phyloP scores from a whole-genome alignment of 1,284 basidiomycete genomes.

The Wallemia mellicola region DNA sequence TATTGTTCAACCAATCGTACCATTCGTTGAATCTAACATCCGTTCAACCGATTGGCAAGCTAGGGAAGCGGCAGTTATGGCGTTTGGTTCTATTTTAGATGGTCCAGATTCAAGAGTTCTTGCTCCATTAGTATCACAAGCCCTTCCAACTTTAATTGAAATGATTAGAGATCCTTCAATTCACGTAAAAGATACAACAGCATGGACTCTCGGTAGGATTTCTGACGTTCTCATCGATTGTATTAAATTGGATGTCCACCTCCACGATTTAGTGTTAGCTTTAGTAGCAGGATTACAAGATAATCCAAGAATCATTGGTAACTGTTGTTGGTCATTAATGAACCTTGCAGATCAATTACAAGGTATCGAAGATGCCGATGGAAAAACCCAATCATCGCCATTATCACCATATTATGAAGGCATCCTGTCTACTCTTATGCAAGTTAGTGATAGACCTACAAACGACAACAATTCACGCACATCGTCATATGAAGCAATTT shows the following conservation, averaged over 20 bases:
- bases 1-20: conserved; percentile 75
- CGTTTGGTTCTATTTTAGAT: conserved; percentile 89
- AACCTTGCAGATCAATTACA: conserved; percentile 66
- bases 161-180: conserved; percentile 72
- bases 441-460: conserved; percentile 34
- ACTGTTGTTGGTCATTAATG: conserved; percentile 91
- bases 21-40: conserved; percentile 93
- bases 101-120: conserved; percentile 68
- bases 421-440: conserved; percentile 47
- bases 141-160: conserved; percentile 69
- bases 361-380: conserved; percentile 21
- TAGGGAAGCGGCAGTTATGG: conserved; percentile 91
- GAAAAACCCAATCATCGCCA: conserved; percentile 24
- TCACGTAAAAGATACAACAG: conserved; percentile 85
- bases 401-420: conserved; percentile 73
- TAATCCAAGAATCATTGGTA: conserved; percentile 43
- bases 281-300: conserved; percentile 56
- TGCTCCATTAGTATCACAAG: conserved; percentile 73
- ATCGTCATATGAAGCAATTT: conserved; percentile 84
- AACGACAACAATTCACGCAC: conserved; percentile 86
- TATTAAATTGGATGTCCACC: conserved; percentile 68
- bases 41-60: conserved; percentile 66
- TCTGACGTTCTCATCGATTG: conserved; percentile 63
- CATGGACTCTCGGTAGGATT: conserved; percentile 90
- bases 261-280: conserved; percentile 53